A percentile compares a stretch with the other conserved stretches of the same genome.
These are phyloP conservation scores for Brassica napus DNA, from an alignment of 345 rosid species.

Conservation along the genomic window DNA sequence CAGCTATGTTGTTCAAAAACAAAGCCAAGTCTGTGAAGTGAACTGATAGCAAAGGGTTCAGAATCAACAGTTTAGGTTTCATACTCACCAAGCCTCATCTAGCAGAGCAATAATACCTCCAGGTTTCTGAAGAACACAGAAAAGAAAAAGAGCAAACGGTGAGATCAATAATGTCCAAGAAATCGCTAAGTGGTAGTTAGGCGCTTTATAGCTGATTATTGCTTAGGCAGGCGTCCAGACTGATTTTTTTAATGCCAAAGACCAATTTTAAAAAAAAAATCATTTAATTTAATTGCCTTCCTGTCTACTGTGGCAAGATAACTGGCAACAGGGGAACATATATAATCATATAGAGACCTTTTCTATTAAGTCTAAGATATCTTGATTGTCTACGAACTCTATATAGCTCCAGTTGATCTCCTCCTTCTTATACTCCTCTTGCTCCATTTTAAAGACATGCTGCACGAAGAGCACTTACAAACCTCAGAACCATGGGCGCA, in stretches of 20 bases:
- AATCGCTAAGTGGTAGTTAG: too few relatives aligned
- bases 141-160: neutral
- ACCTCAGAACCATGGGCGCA: slow-evolving; percentile 29
- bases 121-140: slow-evolving; percentile 77
- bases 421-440: slow-evolving; percentile 97
- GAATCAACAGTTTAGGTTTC: slow-evolving; percentile 16
- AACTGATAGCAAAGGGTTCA: slow-evolving; percentile 14
- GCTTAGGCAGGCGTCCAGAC: too few relatives aligned
- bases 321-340: slow-evolving; percentile 4
- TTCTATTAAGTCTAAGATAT: slow-evolving; percentile 92
- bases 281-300: too few relatives aligned
- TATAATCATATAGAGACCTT: slow-evolving; percentile 53
- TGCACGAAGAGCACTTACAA: slow-evolving; percentile 43
- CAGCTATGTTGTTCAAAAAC: slow-evolving; percentile 29
- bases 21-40: slow-evolving; percentile 22
- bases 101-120: slow-evolving; percentile 99
- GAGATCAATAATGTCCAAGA: slow-evolving; percentile 14
- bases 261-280: too few relatives aligned
- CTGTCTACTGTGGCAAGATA: neutral
- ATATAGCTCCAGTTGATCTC: slow-evolving; percentile 99
- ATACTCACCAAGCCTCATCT: slow-evolving; percentile 96
- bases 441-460: slow-evolving; percentile 99
- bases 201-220: too few relatives aligned
- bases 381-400: slow-evolving; percentile 95
- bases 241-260: too few relatives aligned